These are phyloP conservation scores for Colletotrichum costaricense DNA, from an alignment of 2,329 filamentous ascomycete genomes.

Conservation along the genomic window DNA sequence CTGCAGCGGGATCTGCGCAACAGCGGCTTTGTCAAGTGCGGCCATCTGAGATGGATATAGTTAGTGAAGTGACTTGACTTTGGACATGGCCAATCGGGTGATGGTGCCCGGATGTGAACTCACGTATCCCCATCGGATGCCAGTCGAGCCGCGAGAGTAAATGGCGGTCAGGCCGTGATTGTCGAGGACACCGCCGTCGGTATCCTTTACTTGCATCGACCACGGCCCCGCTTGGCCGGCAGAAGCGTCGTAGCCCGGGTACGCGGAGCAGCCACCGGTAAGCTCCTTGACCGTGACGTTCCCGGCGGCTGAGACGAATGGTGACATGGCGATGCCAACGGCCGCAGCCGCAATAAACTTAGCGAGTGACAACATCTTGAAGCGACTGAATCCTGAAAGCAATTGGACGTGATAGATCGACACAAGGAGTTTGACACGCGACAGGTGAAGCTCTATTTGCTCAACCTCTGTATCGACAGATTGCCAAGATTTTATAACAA, in stretches of 20 bases:
- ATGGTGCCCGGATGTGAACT: not conserved
- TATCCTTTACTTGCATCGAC: conserved; percentile 4
- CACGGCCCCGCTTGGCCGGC: conserved; percentile 16
- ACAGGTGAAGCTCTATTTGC: not conserved
- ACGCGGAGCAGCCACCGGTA: conserved; percentile 20
- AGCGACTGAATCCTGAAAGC: not conserved
- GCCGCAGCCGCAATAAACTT: not conserved
- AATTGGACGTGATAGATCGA: too few species aligned
- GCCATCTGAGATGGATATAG: conserved; percentile 4
- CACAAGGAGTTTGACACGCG: not conserved
- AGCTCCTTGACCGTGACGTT: not conserved
- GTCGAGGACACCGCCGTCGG: not conserved
- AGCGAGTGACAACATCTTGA: not conserved
- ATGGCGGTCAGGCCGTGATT: conserved; percentile 5
- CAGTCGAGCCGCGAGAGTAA: conserved; percentile 5
- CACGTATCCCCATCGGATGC: conserved; percentile 19
- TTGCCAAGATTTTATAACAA: not conserved
- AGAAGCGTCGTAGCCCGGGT: conserved; percentile 2
- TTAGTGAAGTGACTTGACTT: not conserved
- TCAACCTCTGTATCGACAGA: not conserved
- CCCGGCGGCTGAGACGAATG: not conserved
- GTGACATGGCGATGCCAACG: not conserved
- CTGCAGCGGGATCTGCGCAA: conserved; percentile 4
- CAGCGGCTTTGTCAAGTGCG: conserved; percentile 7
- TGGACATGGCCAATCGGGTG: not conserved